Conservation (phyloP, 352 stramenopile species). For the Thalassiosira exigua region DNA sequence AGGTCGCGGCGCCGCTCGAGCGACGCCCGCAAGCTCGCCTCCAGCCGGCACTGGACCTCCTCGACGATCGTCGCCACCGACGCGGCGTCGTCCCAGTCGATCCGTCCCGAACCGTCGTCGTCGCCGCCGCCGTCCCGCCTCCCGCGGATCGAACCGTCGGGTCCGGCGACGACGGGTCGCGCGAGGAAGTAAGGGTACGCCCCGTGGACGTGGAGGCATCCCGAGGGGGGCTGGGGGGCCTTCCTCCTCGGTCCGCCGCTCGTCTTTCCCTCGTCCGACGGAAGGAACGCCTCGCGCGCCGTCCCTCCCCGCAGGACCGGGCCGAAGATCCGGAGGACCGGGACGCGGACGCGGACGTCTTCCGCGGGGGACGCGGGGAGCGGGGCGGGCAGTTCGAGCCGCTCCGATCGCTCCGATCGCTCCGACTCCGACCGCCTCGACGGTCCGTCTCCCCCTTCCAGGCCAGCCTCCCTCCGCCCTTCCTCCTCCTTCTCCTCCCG, state of each 20-base stretch:
- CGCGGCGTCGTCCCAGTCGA: conserved; percentile 81
- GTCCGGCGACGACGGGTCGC: conserved; percentile 69
- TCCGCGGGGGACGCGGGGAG: background rate
- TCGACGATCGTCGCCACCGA: conserved; percentile 66
- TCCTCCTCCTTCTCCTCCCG: conserved; percentile 2
- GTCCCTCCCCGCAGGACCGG: conserved; percentile 55
- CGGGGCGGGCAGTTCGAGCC: background rate
- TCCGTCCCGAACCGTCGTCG: conserved; percentile 2
- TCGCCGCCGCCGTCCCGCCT: background rate
- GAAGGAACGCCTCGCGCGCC: background rate
- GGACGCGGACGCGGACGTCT: conserved; percentile 55
- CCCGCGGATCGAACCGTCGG: conserved; percentile 70
- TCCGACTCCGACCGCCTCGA: background rate
- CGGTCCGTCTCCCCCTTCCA: conserved; percentile 1
- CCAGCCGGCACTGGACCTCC: conserved; percentile 65
- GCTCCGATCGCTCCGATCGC: background rate
- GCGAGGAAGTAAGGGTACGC: conserved; percentile 84
- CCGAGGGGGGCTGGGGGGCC: conserved; percentile 66
- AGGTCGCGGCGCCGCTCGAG: conserved; percentile 11
- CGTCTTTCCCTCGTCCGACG: background rate
- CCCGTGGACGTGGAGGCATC: conserved; percentile 82
- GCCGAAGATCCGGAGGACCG: conserved; percentile 81
- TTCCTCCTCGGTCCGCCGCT: background rate
- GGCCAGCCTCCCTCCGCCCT: background rate
- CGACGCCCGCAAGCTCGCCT: conserved; percentile 66